Conservation (phyloP, 163 green algal genomes). For the Scenedesmus sp. region DNA sequence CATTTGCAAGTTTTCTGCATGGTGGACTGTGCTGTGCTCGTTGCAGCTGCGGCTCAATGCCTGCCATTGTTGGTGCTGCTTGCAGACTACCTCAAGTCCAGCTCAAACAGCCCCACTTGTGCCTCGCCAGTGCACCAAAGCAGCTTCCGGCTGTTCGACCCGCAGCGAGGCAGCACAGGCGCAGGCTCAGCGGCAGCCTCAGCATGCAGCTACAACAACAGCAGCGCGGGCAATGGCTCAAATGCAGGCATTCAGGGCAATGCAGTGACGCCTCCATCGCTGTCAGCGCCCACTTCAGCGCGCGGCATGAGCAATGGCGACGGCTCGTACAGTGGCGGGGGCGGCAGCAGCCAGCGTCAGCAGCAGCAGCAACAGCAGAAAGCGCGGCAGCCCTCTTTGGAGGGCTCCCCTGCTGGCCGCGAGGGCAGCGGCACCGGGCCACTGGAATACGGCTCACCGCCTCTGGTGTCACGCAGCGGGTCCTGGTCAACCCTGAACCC, state of each 20-base stretch:
- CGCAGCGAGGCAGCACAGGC: neutral
- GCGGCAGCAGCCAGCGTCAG: constrained; percentile 13
- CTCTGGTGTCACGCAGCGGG: constrained; percentile 38
- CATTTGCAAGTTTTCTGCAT: neutral
- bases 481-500: constrained; percentile 28
- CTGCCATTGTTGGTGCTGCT: neutral
- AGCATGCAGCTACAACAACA: constrained; percentile 18
- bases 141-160: neutral
- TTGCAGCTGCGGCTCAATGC: neutral
- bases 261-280: constrained; percentile 20
- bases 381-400: neutral
- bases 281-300: constrained; percentile 32
- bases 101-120: constrained; percentile 9
- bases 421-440: constrained; percentile 27
- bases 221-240: neutral
- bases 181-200: constrained; percentile 25
- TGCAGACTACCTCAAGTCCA: constrained; percentile 45
- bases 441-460: constrained; percentile 38
- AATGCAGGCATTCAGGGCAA: constrained; percentile 32
- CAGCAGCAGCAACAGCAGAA: constrained; percentile 18
- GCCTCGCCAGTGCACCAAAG: neutral
- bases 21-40: neutral
- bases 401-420: neutral
- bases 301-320: neutral
- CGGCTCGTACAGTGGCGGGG: neutral